phyloP scores from a whole-genome alignment of 1,139 yeast species.

The Diutina rugosa region DNA sequence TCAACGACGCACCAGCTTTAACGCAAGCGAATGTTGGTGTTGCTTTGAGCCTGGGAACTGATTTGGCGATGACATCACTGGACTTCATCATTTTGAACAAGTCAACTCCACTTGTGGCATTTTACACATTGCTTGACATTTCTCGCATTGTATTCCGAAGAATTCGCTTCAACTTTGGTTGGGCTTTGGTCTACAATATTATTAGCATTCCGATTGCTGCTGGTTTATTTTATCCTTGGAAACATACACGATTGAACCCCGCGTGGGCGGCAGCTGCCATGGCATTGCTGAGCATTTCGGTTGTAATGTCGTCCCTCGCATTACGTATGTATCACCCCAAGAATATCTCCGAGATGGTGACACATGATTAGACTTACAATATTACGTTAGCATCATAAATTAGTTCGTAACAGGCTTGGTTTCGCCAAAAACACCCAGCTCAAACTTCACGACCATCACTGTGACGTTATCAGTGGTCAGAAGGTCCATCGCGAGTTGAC shows the following conservation, averaged over 20 bases:
- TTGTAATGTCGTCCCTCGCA: slow-evolving; percentile 42
- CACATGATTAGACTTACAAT: neutral
- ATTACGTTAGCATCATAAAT: neutral
- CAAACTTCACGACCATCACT: slow-evolving; percentile 71
- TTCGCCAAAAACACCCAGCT: slow-evolving; percentile 25
- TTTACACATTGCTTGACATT: slow-evolving; percentile 33
- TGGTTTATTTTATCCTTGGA: slow-evolving; percentile 45
- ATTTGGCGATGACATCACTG: slow-evolving; percentile 43
- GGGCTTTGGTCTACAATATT: slow-evolving; percentile 40
- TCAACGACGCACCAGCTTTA: slow-evolving; percentile 52
- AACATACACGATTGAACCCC: slow-evolving; percentile 40
- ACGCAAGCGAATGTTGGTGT: slow-evolving; percentile 49
- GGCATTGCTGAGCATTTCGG: slow-evolving; percentile 52
- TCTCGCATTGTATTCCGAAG: slow-evolving; percentile 34
- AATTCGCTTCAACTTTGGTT: slow-evolving; percentile 43
- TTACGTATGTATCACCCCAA: slow-evolving; percentile 33
- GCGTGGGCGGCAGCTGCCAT: slow-evolving; percentile 60
- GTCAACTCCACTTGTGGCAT: slow-evolving; percentile 30
- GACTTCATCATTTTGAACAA: slow-evolving; percentile 42
- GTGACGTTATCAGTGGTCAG: slow-evolving; percentile 89
- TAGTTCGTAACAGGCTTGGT: neutral
- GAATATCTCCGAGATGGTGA: neutral
- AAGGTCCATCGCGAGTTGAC: slow-evolving; percentile 65
- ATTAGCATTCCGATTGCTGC: slow-evolving; percentile 53
- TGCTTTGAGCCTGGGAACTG: slow-evolving; percentile 47